Evolutionary conservation across 2,329 filamentous ascomycete genomes (phyloP).

Genomic region (Nothophaeocryptopus gaeumannii): DNA sequence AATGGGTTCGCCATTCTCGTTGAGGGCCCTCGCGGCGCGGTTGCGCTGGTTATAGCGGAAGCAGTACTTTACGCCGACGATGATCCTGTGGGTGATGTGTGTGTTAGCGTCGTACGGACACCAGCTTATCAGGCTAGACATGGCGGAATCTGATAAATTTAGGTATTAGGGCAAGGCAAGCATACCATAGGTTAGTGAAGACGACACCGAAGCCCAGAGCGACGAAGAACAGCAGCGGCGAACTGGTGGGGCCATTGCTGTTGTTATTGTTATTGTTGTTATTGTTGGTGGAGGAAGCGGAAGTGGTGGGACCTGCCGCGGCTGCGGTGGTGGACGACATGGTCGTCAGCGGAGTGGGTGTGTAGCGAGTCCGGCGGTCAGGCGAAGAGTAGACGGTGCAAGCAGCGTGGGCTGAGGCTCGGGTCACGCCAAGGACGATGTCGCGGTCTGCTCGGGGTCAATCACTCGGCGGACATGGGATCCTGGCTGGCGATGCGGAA

Average conservation of each 20-base stretch:
- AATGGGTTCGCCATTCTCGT: constrained; percentile 79
- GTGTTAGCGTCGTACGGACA: constrained; percentile 17
- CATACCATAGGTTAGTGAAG: constrained; percentile 93
- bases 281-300: constrained; percentile 19
- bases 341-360: neutral
- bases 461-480: no score
- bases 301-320: constrained; percentile 11
- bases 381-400: no score
- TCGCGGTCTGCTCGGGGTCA: no score
- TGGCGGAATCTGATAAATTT: constrained; percentile 6
- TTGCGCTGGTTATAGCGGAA: constrained; percentile 97
- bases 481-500: no score
- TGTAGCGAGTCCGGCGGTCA: no score
- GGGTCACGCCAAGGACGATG: no score
- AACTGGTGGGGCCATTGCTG: constrained; percentile 57
- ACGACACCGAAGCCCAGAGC: constrained; percentile 96
- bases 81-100: constrained; percentile 67
- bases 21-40: constrained; percentile 69
- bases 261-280: constrained; percentile 24
- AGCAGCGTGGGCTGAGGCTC: no score
- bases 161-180: neutral
- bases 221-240: constrained; percentile 85
- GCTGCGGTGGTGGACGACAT: constrained; percentile 14
- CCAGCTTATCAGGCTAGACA: constrained; percentile 1
- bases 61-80: constrained; percentile 98